Base-by-base conservation (phyloP, 129 eudicot species). In the Oenanthe sinensis region DNA sequence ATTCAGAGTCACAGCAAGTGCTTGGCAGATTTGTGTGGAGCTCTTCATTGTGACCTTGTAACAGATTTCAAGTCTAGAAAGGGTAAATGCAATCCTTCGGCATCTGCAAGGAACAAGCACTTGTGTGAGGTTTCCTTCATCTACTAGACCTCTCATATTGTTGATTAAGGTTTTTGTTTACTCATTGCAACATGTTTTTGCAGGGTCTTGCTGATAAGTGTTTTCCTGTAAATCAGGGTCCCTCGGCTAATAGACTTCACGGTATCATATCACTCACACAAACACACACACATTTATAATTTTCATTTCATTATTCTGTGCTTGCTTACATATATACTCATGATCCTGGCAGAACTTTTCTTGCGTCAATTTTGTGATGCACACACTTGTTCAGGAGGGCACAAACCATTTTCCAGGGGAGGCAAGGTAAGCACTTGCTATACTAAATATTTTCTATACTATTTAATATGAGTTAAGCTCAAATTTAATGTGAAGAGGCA, bases 11-110 rank as follows among this genome's bases (percentile, higher is more conserved):
- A 87, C 65, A 82, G 91, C 84, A 89, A 89, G 86, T 94, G 98
- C 86, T 80, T 91, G 84, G 97, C 97, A 39, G 96, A 94, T 77
- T 78, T 91, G 73, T 94, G 98, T 82, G 97, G 97, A 54, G 98
- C 98, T 20, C 83, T 94, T 81, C 98, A 94, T 81, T 94, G 98
- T 82, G 97, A 91, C 77, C 87, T 83, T 75, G 79, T 71, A 75
- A 77, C 85, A 55, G 85, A 83, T 82, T 81, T 88, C 40, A 71
- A 74, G 30, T 79, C 85, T 80, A 93, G 81, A 43, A 91, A 90
- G 84, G 75, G 85, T 50, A 94, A 87, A 85, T 94, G 98, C 83
- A 94, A 91, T 80, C 96, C 98, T 74, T 97, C 97, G 69, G 97
- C 97, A 78, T 90, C 96, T 80, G 81, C 90, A 43, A 91, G 90